Conservation (phyloP, 257 asterid genomes). For the Gentiana dahurica region DNA sequence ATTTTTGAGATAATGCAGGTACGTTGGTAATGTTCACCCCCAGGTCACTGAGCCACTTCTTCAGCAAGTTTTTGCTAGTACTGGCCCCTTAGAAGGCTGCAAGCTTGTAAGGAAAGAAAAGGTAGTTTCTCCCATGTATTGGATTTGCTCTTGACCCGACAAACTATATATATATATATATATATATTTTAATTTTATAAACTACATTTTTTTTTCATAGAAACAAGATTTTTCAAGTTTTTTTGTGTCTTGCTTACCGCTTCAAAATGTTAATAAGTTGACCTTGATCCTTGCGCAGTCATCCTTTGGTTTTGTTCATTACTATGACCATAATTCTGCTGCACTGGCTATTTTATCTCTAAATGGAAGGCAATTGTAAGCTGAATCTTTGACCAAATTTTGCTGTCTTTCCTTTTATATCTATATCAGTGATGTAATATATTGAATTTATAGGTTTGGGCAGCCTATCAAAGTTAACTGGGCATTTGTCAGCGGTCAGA, state of each 20-base stretch:
- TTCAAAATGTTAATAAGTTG: not conserved
- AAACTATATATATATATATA: no score
- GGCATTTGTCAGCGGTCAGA: constrained; percentile 89
- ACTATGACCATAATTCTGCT: constrained; percentile 42
- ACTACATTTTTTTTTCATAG: no score
- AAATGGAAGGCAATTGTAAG: constrained; percentile 57
- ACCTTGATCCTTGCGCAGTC: constrained; percentile 25
- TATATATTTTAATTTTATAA: not conserved
- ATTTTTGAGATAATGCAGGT: constrained; percentile 67
- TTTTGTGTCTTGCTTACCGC: no score
- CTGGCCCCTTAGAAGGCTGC: constrained; percentile 84
- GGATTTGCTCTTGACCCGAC: no score
- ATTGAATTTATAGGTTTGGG: constrained; percentile 61
- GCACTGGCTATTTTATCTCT: constrained; percentile 39
- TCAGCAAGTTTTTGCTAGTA: constrained; percentile 83
- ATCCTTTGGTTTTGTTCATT: constrained; percentile 40
- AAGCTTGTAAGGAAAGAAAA: constrained; percentile 86
- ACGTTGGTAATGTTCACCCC: constrained; percentile 72
- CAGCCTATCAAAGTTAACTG: constrained; percentile 95
- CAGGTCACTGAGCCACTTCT: constrained; percentile 87
- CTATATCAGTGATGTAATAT: constrained; percentile 6
- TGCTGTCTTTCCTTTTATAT: not conserved
- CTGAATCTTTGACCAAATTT: not conserved
- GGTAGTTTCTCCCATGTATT: constrained; percentile 20
- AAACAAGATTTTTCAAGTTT: no score